Percentiles rank a stretch among this genome's conserved stretches.
phyloP scores from a whole-genome alignment of 2,329 filamentous ascomycete genomes.

The Thelonectria rubi region DNA sequence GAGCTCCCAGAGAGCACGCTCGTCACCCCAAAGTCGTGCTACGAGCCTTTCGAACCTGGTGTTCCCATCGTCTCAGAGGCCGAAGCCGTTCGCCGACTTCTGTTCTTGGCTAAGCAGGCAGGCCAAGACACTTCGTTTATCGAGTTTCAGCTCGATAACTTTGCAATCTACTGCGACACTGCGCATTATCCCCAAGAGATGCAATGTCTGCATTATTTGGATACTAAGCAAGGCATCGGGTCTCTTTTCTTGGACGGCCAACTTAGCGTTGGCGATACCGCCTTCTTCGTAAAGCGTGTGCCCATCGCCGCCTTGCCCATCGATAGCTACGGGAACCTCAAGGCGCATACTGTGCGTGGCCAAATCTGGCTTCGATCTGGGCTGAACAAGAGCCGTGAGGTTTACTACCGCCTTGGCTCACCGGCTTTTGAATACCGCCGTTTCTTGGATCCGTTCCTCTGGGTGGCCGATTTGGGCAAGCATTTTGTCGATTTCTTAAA shows the following conservation, averaged over 20 bases:
- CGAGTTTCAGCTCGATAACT: conserved; percentile 65
- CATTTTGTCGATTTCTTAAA: conserved; percentile 74
- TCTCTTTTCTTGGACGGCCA: conserved; percentile 68
- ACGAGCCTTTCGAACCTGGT: conserved; percentile 45
- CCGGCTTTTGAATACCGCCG: conserved; percentile 69
- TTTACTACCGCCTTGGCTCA: conserved; percentile 71
- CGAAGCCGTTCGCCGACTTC: conserved; percentile 26
- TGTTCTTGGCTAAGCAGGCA: conserved; percentile 20
- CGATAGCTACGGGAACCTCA: conserved; percentile 67
- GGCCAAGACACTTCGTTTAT: conserved; percentile 44
- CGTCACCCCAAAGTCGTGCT: conserved; percentile 43
- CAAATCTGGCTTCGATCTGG: conserved; percentile 72
- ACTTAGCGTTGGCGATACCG: conserved; percentile 55
- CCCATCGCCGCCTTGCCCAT: conserved; percentile 69
- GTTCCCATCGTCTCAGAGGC: conserved; percentile 38
- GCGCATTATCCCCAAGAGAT: conserved; percentile 57
- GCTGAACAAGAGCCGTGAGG: conserved; percentile 48
- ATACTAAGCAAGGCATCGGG: conserved; percentile 46
- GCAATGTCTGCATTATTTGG: conserved; percentile 62
- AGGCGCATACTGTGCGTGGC: conserved; percentile 56
- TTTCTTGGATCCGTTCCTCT: conserved; percentile 72
- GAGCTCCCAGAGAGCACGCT: conserved; percentile 43
- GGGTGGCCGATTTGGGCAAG: conserved; percentile 76
- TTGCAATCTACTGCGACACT: conserved; percentile 63
- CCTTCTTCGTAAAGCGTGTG: conserved; percentile 63